phyloP scores from a whole-genome alignment of 192 early-diverging fungal species.

The Gonapodya sp. region DNA sequence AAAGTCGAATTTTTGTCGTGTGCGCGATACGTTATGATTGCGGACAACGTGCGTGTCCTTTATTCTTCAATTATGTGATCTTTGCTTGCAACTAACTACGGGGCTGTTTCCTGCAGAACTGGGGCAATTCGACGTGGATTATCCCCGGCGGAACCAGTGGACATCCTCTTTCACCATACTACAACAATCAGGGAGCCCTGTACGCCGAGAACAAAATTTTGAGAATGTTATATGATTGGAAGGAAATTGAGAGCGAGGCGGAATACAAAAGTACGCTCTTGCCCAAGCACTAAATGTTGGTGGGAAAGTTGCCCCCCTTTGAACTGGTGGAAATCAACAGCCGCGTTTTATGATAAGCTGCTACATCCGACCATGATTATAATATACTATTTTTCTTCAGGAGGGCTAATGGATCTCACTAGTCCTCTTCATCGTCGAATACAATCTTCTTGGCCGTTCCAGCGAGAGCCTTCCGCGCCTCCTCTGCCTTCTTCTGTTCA shows the following conservation, averaged over 20 bases:
- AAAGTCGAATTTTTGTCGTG: neutral
- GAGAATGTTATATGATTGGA: neutral
- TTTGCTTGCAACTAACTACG: neutral
- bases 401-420: neutral
- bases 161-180: neutral
- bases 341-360: too few relatives aligned
- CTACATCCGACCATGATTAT: too few relatives aligned
- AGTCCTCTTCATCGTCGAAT: neutral
- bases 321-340: too few relatives aligned
- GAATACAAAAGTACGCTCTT: neutral
- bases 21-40: neutral
- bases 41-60: neutral
- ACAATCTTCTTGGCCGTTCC: neutral
- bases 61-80: neutral
- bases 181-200: neutral
- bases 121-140: conserved; percentile 3
- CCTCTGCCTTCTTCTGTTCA: neutral
- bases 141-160: neutral
- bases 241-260: neutral
- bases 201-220: neutral
- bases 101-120: neutral
- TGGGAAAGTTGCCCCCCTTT: too few relatives aligned
- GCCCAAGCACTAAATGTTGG: neutral
- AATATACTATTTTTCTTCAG: too few relatives aligned
- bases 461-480: neutral